phyloP scores from a whole-genome alignment of 352 stramenopile species.

The Phytophthora chlamydospora region DNA sequence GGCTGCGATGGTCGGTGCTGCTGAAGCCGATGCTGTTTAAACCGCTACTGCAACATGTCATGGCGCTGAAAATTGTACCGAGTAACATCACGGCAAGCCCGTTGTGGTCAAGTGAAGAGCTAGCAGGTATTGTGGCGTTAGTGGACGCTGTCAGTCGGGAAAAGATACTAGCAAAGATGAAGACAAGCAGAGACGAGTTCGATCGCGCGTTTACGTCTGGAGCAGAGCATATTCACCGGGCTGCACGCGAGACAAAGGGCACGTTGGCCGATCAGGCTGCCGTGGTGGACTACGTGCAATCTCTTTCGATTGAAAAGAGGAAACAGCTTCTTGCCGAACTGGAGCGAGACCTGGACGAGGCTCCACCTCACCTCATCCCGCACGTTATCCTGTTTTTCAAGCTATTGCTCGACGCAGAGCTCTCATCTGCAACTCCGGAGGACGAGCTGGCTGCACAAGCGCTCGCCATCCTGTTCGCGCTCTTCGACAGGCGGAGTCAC shows the following conservation, averaged over 20 bases:
- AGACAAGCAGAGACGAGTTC: constrained; percentile 15
- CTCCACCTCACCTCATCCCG: constrained; percentile 30
- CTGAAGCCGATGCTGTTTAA: constrained; percentile 55
- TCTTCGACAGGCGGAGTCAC: constrained; percentile 30
- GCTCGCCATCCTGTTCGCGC: constrained; percentile 29
- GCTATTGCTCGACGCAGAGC: constrained; percentile 8
- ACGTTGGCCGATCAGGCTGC: neutral
- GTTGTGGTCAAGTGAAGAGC: constrained; percentile 12
- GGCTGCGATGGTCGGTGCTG: constrained; percentile 48
- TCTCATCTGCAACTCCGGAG: neutral
- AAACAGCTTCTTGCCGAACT: constrained; percentile 32
- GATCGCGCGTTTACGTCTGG: constrained; percentile 9
- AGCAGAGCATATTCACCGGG: constrained; percentile 17
- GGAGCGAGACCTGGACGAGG: constrained; percentile 40
- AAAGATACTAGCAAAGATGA: constrained; percentile 17
- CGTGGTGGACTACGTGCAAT: constrained; percentile 8
- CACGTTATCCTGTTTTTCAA: constrained; percentile 35
- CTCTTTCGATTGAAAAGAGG: constrained; percentile 18
- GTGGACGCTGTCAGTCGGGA: constrained; percentile 15
- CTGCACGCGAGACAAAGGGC: neutral
- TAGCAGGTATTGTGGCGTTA: constrained; percentile 14
- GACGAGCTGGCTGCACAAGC: constrained; percentile 8
- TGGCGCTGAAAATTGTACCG: constrained; percentile 36
- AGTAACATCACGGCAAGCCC: neutral
- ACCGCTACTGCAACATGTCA: constrained; percentile 36